These are phyloP conservation scores for Trifolium pratense DNA, from an alignment of 306 rosid species.

Conservation along the genomic window DNA sequence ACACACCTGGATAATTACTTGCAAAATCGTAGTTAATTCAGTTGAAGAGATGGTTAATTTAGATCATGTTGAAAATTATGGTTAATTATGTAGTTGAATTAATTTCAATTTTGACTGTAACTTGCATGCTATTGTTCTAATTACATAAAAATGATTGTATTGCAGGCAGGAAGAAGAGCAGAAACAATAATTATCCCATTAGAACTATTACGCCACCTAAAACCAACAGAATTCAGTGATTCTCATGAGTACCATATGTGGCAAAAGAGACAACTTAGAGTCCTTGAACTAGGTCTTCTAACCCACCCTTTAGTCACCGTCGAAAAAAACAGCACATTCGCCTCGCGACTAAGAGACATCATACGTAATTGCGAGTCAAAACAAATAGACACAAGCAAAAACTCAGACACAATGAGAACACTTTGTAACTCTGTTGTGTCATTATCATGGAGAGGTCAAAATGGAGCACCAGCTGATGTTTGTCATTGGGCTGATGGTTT, in stretches of 20 bases:
- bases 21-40: no score
- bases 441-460: slow-evolving; percentile 79
- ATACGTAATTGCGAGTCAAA: slow-evolving; percentile 48
- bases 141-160: background rate
- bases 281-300: slow-evolving; percentile 80
- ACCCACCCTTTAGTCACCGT: slow-evolving; percentile 68
- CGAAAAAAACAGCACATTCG: slow-evolving; percentile 65
- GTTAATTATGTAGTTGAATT: no score
- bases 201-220: slow-evolving; percentile 82
- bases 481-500: slow-evolving; percentile 97
- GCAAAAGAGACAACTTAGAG: slow-evolving; percentile 86
- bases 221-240: slow-evolving; percentile 86
- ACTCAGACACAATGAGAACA: slow-evolving; percentile 85
- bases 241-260: slow-evolving; percentile 78
- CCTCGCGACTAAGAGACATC: slow-evolving; percentile 73
- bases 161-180: slow-evolving; percentile 81
- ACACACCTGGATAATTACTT: no score
- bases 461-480: slow-evolving; percentile 80
- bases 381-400: slow-evolving; percentile 73
- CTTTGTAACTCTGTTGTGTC: slow-evolving; percentile 89
- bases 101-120: no score
- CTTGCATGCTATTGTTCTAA: background rate
- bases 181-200: slow-evolving; percentile 95
- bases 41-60: no score
- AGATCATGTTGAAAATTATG: no score